A percentile compares a stretch with the other conserved stretches of the same genome.
Evolutionary conservation across 1,284 basidiomycete species (phyloP).

Genomic region (Ceratobasidium theobromae): DNA sequence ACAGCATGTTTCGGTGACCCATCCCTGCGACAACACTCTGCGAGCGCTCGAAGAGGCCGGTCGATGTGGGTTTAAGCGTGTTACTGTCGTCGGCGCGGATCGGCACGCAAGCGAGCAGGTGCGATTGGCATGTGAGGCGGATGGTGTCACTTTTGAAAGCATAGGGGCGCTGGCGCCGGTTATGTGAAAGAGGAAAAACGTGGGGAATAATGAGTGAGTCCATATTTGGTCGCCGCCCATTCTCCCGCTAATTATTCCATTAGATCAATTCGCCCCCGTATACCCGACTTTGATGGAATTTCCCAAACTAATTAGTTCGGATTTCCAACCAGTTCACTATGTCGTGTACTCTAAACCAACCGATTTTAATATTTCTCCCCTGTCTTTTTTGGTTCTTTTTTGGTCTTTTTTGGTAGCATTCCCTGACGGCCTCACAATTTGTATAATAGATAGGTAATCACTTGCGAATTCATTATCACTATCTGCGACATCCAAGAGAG

Average conservation of each 20-base stretch:
- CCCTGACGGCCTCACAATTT: too few relatives aligned
- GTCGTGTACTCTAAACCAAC: neutral
- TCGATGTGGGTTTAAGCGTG: neutral
- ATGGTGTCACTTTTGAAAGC: slow-evolving; percentile 8
- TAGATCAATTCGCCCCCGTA: neutral
- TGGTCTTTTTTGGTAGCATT: neutral
- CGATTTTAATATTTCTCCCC: neutral
- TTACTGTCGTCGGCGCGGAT: slow-evolving; percentile 6
- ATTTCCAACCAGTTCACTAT: too few relatives aligned
- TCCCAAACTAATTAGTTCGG: too few relatives aligned
- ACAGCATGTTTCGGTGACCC: slow-evolving; percentile 2
- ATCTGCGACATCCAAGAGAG: too few relatives aligned
- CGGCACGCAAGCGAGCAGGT: neutral
- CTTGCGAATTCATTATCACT: too few relatives aligned
- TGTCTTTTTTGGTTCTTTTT: neutral
- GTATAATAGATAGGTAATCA: too few relatives aligned
- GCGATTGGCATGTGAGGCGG: slow-evolving; percentile 11
- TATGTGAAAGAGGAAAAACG: neutral
- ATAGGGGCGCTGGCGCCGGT: neutral
- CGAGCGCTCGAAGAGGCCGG: slow-evolving; percentile 1
- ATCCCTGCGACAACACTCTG: slow-evolving; percentile 7
- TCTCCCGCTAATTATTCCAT: neutral
- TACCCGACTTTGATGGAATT: too few relatives aligned
- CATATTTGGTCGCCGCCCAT: neutral
- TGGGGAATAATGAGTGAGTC: neutral